phyloP scores from a whole-genome alignment of 164 flowering plant genomes.

The Stephania yunnanensis region DNA sequence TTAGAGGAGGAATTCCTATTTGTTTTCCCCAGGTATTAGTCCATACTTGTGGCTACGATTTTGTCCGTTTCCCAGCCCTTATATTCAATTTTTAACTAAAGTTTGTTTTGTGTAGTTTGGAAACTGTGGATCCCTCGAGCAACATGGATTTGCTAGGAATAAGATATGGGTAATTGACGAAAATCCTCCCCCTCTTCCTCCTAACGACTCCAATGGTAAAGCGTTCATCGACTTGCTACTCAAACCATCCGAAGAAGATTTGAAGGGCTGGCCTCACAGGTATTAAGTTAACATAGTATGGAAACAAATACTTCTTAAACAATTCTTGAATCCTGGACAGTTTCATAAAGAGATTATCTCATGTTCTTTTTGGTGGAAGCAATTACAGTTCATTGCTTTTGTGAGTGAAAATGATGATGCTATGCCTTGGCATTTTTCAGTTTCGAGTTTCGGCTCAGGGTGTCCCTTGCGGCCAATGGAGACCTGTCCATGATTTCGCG shows the following conservation, averaged over 20 bases:
- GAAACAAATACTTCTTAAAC: not conserved
- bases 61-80: not conserved
- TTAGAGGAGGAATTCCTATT: slow-evolving; percentile 84
- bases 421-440: slow-evolving; percentile 30
- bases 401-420: not conserved
- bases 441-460: slow-evolving; percentile 91
- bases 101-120: slow-evolving; percentile 56
- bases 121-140: slow-evolving; percentile 72
- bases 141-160: slow-evolving; percentile 90
- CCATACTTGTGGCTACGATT: not conserved
- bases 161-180: slow-evolving; percentile 76
- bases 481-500: slow-evolving; percentile 66
- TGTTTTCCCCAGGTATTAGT: slow-evolving; percentile 88
- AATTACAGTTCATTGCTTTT: not conserved
- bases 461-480: slow-evolving; percentile 62
- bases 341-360: too few relatives aligned
- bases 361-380: too few relatives aligned
- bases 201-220: slow-evolving; percentile 54
- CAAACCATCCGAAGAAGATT: slow-evolving; percentile 82
- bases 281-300: slow-evolving; percentile 20
- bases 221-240: slow-evolving; percentile 66
- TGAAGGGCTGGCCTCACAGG: slow-evolving; percentile 88
- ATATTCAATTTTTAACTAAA: not conserved
- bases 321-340: not conserved
- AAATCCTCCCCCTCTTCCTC: slow-evolving; percentile 60